Conservation (phyloP, 2,329 filamentous ascomycete species). For the Sarocladiaceae sp. region DNA sequence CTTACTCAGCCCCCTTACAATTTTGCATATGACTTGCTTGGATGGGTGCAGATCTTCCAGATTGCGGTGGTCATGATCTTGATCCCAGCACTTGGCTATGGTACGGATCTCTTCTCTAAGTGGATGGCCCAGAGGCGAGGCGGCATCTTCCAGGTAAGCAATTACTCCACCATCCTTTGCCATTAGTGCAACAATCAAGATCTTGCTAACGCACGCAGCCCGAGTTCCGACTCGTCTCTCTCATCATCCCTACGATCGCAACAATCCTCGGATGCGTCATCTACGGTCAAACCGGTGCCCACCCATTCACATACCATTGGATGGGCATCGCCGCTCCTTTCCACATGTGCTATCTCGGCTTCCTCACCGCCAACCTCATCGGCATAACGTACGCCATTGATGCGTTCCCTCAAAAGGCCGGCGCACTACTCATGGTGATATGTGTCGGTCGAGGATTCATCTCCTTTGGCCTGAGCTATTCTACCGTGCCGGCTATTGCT, state of each 20-base stretch:
- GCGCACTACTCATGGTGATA: constrained; percentile 19
- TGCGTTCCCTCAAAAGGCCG: constrained; percentile 24
- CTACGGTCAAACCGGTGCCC: constrained; percentile 5
- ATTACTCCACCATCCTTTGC: no score
- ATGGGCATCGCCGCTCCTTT: constrained; percentile 16
- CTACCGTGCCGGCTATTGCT: constrained; percentile 17
- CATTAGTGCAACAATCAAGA: no score
- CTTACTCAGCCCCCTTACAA: constrained; percentile 16
- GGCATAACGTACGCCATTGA: constrained; percentile 24
- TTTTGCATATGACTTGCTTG: constrained; percentile 14
- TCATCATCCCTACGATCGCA: background rate
- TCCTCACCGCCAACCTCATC: constrained; percentile 21
- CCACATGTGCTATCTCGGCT: constrained; percentile 18
- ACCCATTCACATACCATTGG: constrained; percentile 14
- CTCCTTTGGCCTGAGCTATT: constrained; percentile 21
- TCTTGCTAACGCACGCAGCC: background rate
- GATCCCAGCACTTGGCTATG: constrained; percentile 17
- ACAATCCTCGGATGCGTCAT: constrained; percentile 10
- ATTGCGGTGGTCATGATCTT: constrained; percentile 16
- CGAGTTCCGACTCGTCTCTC: background rate
- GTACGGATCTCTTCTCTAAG: constrained; percentile 15
- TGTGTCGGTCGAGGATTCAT: constrained; percentile 21
- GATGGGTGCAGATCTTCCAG: constrained; percentile 17
- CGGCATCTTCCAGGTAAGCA: background rate
- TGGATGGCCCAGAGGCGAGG: background rate